Base-by-base conservation (phyloP, 352 stramenopile species). In the Pythium plurisporium region DNA sequence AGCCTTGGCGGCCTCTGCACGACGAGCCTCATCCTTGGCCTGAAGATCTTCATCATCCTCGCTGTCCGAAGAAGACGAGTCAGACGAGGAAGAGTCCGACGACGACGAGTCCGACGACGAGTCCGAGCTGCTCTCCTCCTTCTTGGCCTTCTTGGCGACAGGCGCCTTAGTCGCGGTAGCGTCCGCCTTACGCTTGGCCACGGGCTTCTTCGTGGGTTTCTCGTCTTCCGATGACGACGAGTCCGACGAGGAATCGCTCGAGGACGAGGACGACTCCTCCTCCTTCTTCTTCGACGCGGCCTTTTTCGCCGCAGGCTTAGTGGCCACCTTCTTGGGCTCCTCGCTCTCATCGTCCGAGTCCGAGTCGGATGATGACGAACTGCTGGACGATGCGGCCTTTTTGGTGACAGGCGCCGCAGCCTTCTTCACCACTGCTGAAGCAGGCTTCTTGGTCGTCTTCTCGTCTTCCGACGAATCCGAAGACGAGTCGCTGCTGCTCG, bases 1-100 rank as follows among this genome's bases (percentile, higher is more conserved):
- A 5, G 94, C 92, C 65, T 90, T 95, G 9, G 90, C 73, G 11
- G 95, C 91, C 41, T 89, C 65, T 0, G 73, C 54, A 30, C 85
- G 81, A 23, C 83, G 81, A 20, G 65, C 77, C 62, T 83, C 86
- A 70, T 78, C 91, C 69, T 94, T 87, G 55, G 85, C 82, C n/a
- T 73, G 57, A 23, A 74, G 70, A 31, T 86, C 71, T 53, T 89
- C 82, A 37, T 75, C 59, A 29, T 75, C 74, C 7, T 53, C 46
- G 31, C 69, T 85, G n/a, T 69, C 64, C 3, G 68, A 74, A 2
- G 76, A 88, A 8, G 69, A 80, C 20, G 70, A 77, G 27, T 78
- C 68, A 0, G 73, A 87, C 1, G 61, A 72, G 2, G 67, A 74
- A 1, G 51, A 64, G n/a, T 76, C 65, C 19, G 73, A 79, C 30